Percentiles rank a stretch among this genome's conserved stretches.
Evolutionary conservation across 2,329 filamentous ascomycete genomes (phyloP).

Genomic region (Diaporthe eres): DNA sequence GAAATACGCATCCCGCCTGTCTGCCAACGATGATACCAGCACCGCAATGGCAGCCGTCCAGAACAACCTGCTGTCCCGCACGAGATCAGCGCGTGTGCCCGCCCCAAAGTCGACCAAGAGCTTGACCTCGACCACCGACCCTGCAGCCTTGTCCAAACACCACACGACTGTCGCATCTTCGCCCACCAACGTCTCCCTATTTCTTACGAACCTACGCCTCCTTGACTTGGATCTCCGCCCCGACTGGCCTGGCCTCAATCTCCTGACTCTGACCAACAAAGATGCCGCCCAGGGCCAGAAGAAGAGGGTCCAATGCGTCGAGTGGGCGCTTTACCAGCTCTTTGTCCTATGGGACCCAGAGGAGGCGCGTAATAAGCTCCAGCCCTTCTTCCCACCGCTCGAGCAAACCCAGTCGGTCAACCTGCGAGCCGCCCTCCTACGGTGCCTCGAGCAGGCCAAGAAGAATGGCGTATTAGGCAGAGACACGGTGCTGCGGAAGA

Average conservation of each 20-base stretch:
- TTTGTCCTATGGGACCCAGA: constrained; percentile 87
- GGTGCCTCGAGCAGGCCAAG: constrained; percentile 86
- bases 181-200: constrained; percentile 72
- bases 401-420: constrained; percentile 94
- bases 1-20: no score
- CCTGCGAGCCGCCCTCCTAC: constrained; percentile 85
- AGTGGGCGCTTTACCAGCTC: constrained; percentile 92
- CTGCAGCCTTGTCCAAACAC: neutral
- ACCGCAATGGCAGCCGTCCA: constrained; percentile 33
- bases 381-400: constrained; percentile 89
- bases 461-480: constrained; percentile 87
- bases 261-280: constrained; percentile 77
- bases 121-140: constrained; percentile 8
- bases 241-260: constrained; percentile 85
- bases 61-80: constrained; percentile 30
- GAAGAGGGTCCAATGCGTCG: constrained; percentile 83
- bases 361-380: constrained; percentile 84
- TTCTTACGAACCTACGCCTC: constrained; percentile 87
- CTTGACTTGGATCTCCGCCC: constrained; percentile 81
- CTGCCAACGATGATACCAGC: neutral
- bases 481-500: constrained; percentile 87
- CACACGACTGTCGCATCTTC: constrained; percentile 41
- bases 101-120: constrained; percentile 28
- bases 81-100: constrained; percentile 36
- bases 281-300: constrained; percentile 82